phyloP scores from a whole-genome alignment of 495 filamentous ascomycete species.

The Hyaloscypha finlandica region DNA sequence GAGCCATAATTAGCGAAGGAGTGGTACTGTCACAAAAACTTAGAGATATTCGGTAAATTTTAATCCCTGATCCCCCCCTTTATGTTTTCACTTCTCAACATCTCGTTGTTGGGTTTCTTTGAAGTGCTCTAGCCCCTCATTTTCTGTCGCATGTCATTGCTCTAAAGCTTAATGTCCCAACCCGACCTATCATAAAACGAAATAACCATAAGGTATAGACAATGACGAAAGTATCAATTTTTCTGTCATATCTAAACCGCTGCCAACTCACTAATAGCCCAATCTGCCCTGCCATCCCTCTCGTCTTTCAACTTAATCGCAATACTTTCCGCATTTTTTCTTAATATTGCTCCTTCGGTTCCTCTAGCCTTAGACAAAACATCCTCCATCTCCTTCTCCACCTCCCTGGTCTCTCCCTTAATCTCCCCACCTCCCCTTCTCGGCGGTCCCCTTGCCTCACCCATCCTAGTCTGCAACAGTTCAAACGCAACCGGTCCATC shows the following conservation, averaged over 20 bases:
- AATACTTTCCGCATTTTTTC: background rate
- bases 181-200: no score
- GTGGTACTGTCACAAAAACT: no score
- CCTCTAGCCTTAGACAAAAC: background rate
- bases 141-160: no score
- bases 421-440: background rate
- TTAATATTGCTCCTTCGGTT: background rate
- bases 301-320: background rate
- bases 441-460: background rate
- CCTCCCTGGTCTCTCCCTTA: background rate
- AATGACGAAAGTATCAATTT: no score
- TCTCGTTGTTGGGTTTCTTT: no score
- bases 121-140: no score
- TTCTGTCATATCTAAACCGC: background rate
- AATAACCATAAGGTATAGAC: no score
- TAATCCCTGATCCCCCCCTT: no score
- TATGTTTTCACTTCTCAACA: no score
- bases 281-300: background rate
- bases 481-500: constrained; percentile 2
- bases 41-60: no score
- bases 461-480: background rate
- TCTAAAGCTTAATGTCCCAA: no score
- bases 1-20: no score
- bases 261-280: background rate
- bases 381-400: background rate